Base-by-base conservation (phyloP, 257 asterid genomes). In the Lantana camara region DNA sequence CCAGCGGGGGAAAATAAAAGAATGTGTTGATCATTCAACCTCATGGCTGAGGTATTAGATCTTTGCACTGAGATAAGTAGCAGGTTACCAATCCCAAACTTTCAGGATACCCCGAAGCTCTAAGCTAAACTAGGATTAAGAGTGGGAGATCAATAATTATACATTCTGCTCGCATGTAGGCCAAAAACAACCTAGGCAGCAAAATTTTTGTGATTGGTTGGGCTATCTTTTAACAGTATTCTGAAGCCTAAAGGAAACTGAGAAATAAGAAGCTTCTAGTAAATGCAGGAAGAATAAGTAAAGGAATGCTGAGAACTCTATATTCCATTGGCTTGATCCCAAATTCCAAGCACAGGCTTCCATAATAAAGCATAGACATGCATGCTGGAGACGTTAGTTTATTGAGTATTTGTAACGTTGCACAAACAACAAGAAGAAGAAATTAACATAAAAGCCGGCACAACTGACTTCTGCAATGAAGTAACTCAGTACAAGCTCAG, bases 241-340 rank as follows among this genome's bases (percentile, higher is more conserved):
- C 17, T 6, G 3, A 2, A 27, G 32, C 32, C 32, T 27, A 52
- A 9, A 23, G 46, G 54, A 42, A 46, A 56, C 19, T 12, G n/a
- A 5, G 13, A 16, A 10, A 34, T 6, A 17, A 17, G 29, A 23
- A 58, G 12, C 21, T 57, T 46, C n/a, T 13, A 2, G 40, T 57
- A 47, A 47, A 22, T 47, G 14, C 44, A 48, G 44, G 32, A 23
- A 21, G 30, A 34, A 32, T 15, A 13, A 14, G 16, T 41, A 20
- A 23, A 27, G 34, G 19, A 22, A 23, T 21, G 41, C 50, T n/a
- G 60, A 9, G 42, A 50, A 21, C 6, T 20, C 50, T 9, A 13
- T 22, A 45, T 32, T 30, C 60, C 32, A 22, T 67, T 38, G 67
- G 30, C 32, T 64, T 30, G 17, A 63, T 48, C 49, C 57, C 42